Evolutionary conservation across 2,329 filamentous ascomycete genomes (phyloP).

Genomic region (Neofusicoccum sp.): DNA sequence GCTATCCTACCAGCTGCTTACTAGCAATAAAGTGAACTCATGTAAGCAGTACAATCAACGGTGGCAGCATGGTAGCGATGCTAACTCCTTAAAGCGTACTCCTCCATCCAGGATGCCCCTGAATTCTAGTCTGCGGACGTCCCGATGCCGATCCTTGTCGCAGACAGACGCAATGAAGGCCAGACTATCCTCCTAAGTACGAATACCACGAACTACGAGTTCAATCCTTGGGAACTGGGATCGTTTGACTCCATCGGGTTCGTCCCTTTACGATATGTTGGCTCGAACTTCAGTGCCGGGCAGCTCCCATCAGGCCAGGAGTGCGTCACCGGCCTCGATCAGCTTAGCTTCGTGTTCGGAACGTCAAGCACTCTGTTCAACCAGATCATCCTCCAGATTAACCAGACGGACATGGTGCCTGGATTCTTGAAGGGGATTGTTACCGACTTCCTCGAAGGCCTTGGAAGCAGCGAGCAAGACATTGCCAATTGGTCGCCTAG

Average conservation of each 20-base stretch:
- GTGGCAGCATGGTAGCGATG: constrained; percentile 22
- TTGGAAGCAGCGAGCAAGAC: constrained; percentile 53
- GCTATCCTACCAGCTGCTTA: constrained; percentile 81
- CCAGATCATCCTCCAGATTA: constrained; percentile 67
- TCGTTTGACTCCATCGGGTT: constrained; percentile 77
- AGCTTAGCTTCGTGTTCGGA: constrained; percentile 80
- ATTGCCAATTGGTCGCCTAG: constrained; percentile 73
- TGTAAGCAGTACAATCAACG: constrained; percentile 14
- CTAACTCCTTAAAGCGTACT: constrained; percentile 57
- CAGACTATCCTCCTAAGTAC: constrained; percentile 60
- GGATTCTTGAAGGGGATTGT: constrained; percentile 56
- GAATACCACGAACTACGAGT: constrained; percentile 76
- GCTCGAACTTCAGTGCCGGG: constrained; percentile 71
- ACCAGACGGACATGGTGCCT: constrained; percentile 54
- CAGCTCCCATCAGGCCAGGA: constrained; percentile 55
- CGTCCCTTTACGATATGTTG: constrained; percentile 69
- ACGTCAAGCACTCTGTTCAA: constrained; percentile 88
- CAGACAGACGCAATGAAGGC: constrained; percentile 67
- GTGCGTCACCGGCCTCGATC: constrained; percentile 82
- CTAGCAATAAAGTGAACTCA: constrained; percentile 72
- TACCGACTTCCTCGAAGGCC: constrained; percentile 51
- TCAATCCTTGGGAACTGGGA: constrained; percentile 80
- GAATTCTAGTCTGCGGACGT: constrained; percentile 65
- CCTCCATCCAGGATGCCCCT: constrained; percentile 68
- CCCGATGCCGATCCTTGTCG: constrained; percentile 74